Conservation (phyloP, 2,329 filamentous ascomycete genomes). For the Exserohilum turcica region DNA sequence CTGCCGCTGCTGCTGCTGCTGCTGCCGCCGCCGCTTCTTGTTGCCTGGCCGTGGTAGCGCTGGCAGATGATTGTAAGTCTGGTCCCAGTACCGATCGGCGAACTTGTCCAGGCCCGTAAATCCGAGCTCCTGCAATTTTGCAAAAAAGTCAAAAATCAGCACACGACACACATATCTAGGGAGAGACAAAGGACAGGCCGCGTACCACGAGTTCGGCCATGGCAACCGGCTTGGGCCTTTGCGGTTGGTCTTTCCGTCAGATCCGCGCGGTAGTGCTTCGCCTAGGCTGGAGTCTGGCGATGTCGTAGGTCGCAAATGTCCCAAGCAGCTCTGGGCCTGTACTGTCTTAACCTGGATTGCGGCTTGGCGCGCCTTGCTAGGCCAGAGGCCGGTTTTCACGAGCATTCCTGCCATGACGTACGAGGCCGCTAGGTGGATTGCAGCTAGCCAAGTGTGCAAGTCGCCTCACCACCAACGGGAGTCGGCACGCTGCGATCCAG, state of each 20-base stretch:
- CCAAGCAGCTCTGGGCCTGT: neutral
- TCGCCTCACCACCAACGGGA: constrained; percentile 8
- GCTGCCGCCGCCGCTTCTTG: constrained; percentile 16
- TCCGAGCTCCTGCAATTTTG: constrained; percentile 39
- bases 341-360: constrained; percentile 1
- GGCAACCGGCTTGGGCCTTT: constrained; percentile 8
- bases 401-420: constrained; percentile 8
- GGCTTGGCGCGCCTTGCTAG: neutral
- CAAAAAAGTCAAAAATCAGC: constrained; percentile 19
- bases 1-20: constrained; percentile 16
- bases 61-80: constrained; percentile 27
- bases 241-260: constrained; percentile 20
- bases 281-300: constrained; percentile 4
- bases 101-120: constrained; percentile 41
- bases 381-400: constrained; percentile 10
- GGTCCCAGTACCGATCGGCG: constrained; percentile 39
- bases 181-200: neutral
- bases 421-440: neutral
- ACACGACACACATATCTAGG: neutral
- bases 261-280: constrained; percentile 16
- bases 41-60: constrained; percentile 12
- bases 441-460: constrained; percentile 7
- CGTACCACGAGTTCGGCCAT: constrained; percentile 39
- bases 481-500: constrained; percentile 9
- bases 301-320: neutral